A percentile compares a stretch with the other conserved stretches of the same genome.
Conservation (phyloP, 768 basidiomycete genomes). For the Tylopilus subfusipes region DNA sequence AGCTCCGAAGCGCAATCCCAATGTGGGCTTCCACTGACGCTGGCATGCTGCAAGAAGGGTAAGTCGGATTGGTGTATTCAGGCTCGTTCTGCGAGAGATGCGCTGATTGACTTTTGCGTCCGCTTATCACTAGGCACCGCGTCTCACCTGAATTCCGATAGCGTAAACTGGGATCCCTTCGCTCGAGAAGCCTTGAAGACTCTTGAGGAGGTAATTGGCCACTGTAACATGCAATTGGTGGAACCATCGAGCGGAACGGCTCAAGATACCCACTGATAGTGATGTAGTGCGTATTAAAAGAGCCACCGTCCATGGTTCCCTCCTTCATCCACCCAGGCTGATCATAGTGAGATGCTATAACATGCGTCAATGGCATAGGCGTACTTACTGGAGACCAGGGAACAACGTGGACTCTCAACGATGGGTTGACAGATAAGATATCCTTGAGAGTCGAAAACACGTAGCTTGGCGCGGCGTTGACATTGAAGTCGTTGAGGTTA, state of each 20-base stretch:
- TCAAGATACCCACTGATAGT: constrained; percentile 41
- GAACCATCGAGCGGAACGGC: background rate
- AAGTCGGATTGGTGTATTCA: constrained; percentile 56
- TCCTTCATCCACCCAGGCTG: constrained; percentile 82
- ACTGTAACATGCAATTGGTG: constrained; percentile 38
- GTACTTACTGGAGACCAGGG: constrained; percentile 72
- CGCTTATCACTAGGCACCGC: background rate
- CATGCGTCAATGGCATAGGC: too few species aligned
- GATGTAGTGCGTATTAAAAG: constrained; percentile 47
- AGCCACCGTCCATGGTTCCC: constrained; percentile 66
- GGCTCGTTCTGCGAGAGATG: constrained; percentile 46
- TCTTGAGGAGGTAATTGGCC: constrained; percentile 69
- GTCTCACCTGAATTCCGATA: constrained; percentile 49
- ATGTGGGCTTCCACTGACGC: constrained; percentile 56
- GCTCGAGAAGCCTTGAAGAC: constrained; percentile 62
- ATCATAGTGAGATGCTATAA: background rate
- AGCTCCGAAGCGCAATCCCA: constrained; percentile 48
- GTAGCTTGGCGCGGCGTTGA: constrained; percentile 56
- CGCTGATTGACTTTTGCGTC: background rate
- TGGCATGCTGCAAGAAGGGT: constrained; percentile 60
- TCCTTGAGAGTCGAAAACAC: constrained; percentile 63
- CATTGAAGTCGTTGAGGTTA: constrained; percentile 53
- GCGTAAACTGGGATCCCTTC: constrained; percentile 62
- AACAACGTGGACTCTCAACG: constrained; percentile 52
- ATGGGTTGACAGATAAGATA: constrained; percentile 54